phyloP scores from a whole-genome alignment of 306 rosid genomes.

The Fagus sylvatica region DNA sequence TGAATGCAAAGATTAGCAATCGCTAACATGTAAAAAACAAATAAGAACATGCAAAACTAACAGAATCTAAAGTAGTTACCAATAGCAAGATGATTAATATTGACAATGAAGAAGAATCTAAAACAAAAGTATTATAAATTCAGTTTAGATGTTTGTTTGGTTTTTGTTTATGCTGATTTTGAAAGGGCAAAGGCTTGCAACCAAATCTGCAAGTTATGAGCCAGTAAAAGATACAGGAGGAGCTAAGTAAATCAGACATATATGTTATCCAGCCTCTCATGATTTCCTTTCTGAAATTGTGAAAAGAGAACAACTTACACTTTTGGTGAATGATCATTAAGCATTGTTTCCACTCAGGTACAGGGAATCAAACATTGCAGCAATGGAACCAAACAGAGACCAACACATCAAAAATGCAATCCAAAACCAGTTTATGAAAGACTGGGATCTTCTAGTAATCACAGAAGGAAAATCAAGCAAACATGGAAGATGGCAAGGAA shows the following conservation, averaged over 20 bases:
- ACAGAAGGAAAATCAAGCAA: too few relatives aligned
- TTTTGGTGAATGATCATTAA: background rate
- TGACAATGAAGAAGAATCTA: background rate
- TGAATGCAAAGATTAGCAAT: conserved; percentile 18
- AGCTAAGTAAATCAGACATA: background rate
- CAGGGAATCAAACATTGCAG: too few relatives aligned
- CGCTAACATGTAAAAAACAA: background rate
- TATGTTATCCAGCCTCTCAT: background rate
- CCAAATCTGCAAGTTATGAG: background rate
- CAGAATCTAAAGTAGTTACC: background rate
- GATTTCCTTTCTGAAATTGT: background rate
- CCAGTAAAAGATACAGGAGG: background rate
- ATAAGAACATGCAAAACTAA: background rate
- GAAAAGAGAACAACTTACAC: background rate
- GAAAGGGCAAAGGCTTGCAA: too few relatives aligned
- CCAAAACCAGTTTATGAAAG: too few relatives aligned
- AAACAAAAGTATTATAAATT: background rate
- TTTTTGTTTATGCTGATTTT: background rate
- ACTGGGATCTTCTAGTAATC: too few relatives aligned
- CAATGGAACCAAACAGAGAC: too few relatives aligned
- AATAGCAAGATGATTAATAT: background rate
- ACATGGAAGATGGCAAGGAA: too few relatives aligned
- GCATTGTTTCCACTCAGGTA: too few relatives aligned
- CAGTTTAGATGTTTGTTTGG: background rate
- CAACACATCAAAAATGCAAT: too few relatives aligned